Evolutionary conservation across 805 yeast genomes (phyloP), one percentile per base, ranked within the genome.

Genomic region (Monosporozyma yasuniensis): DNA sequence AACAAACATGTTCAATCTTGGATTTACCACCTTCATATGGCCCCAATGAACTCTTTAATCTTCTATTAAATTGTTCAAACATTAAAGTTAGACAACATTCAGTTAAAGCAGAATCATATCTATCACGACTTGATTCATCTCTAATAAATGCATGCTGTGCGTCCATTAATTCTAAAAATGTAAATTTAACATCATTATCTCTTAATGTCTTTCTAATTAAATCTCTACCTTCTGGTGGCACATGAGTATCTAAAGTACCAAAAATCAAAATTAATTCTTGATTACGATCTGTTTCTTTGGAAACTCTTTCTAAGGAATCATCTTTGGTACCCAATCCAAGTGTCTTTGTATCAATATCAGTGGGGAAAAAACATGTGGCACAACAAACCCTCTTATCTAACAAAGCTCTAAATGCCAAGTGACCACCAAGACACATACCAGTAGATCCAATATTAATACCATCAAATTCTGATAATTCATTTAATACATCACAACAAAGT

Each of bases 381-480:
- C 90, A 87, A 11, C 71, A 69, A 43, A 85, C 79, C 50, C 87
- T 68, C 35, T 74, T 70, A 59, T 84, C 87, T 22, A 63, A 49
- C 55, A 84, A 71, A 2, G 35, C 80, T 56, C 95, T 72, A 68
- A 76, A 83, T 1, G 93, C 91, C 58, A 84, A 70, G 62, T 85
- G 93, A 1, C 93, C 95, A 19, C 93, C 93, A 35, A 85, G 75
- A 64, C 95, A 86, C 93, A 86, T 86, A 18, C 93, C 95, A 2
- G 91, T 84, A 43, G 89, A 83, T 35, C 93, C 93, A 56, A 84
- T 77, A 51, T 74, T 77, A 43, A 56, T 56, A 41, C 90, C 90
- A 54, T 77, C 80, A 63, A 84, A 84, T 10, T 87, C 83, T 0
- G 74, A 69, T 54, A 85, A 71, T 2, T 75, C 57, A 45, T 65